Base-by-base conservation (phyloP, 805 yeast species). In the Kodamaea jinghongensis region DNA sequence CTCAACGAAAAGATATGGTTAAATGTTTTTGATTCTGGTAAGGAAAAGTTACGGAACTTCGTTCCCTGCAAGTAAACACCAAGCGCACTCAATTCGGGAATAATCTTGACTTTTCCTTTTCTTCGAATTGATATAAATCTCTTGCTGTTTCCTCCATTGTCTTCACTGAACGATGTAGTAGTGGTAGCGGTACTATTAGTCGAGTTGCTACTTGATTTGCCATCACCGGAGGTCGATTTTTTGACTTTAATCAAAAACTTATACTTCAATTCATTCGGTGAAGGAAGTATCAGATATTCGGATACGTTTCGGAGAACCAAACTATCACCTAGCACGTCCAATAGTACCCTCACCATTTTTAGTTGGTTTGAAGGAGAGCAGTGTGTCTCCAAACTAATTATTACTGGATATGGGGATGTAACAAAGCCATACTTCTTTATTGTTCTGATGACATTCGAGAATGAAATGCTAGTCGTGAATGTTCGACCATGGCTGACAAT, bases 401-500 rank as follows among this genome's bases (percentile, higher is more conserved):
- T 83, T 28, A 93, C 67, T 0, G 99, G 99, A 41, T 73, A 83
- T 1, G 93, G 90, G 0, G 96, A 76, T 0, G 89, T 70, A n/a
- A 86, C 79, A 56, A 95, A 93, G 0, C 96, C 95, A 58, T 87
- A 87, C 57, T 87, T 86, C 49, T 82, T 74, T 8, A 95, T 78
- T 0, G 88, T 78, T 28, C 75, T 76, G 3, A 88, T 60, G 2
- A 89, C 97, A 47, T 81, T 81, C 8, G 67, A 58, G 22, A 91
- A 73, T 2, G 79, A 76, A 8, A 91, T 77, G 1, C 91, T 77
- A 0, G 82, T 71, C 0, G 98, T 87, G 46, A 93, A 77, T 0
- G 96, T 79, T 35, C 83, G 65, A 0, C 99, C 99, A 60, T 93
- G 99, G 20, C 85, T 83, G 0, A 93, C 96, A 0, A 86, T 76